phyloP scores from a whole-genome alignment of 164 flowering plant species.

The Malania oleifera region DNA sequence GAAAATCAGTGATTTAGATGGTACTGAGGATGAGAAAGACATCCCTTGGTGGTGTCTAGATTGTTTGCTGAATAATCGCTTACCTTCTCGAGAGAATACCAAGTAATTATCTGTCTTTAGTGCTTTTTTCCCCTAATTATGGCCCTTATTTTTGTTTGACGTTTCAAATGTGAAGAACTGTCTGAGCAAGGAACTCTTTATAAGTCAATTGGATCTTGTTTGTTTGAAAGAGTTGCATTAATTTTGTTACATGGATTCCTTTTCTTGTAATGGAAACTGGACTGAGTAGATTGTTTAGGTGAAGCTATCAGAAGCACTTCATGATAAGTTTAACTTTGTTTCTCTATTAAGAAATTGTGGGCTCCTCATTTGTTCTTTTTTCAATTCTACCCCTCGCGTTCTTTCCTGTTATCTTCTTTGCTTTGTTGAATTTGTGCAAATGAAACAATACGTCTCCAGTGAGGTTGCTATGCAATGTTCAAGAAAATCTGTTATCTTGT shows the following conservation, averaged over 20 bases:
- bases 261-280: no score
- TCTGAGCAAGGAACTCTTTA: not conserved
- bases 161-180: not conserved
- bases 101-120: conserved; percentile 46
- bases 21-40: conserved; percentile 94
- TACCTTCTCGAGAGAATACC: conserved; percentile 89
- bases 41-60: conserved; percentile 97
- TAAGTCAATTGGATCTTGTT: not conserved
- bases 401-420: no score
- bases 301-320: no score
- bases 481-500: not conserved
- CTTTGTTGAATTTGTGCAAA: no score
- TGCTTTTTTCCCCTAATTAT: not conserved
- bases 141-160: not conserved
- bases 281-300: no score
- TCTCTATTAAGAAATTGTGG: no score
- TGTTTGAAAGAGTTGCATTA: conserved; percentile 4
- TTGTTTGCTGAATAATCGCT: conserved; percentile 76
- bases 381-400: no score
- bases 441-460: no score
- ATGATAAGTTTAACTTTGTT: no score
- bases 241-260: no score
- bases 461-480: not conserved
- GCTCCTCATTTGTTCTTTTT: no score
- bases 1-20: conserved; percentile 85